Conservation (phyloP, 768 basidiomycete genomes). For the Rhodotorula taiwanensis region DNA sequence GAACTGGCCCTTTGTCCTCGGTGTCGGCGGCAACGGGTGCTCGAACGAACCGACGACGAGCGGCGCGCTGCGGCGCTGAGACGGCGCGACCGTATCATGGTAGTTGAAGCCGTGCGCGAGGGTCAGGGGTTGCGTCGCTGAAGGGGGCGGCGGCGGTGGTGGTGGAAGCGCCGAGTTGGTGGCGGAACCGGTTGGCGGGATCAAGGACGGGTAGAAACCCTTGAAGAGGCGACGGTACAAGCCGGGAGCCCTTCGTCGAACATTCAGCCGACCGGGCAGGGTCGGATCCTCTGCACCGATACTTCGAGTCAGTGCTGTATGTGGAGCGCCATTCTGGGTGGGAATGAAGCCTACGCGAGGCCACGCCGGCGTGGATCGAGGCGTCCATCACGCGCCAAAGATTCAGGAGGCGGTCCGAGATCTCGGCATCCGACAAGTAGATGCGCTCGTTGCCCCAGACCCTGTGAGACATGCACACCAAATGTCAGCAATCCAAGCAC, state of each 20-base stretch:
- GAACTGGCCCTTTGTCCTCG: conserved; percentile 62
- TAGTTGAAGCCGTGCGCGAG: conserved; percentile 1
- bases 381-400: conserved; percentile 68
- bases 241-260: conserved; percentile 77
- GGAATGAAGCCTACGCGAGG: conserved; percentile 59
- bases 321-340: too few species aligned
- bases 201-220: conserved; percentile 32
- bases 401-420: conserved; percentile 16
- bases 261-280: conserved; percentile 76
- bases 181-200: not conserved
- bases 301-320: not conserved
- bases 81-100: not conserved
- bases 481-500: too few species aligned
- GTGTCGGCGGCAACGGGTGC: conserved; percentile 31
- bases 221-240: conserved; percentile 82
- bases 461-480: not conserved
- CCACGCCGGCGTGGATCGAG: conserved; percentile 78
- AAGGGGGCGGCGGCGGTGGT: not conserved
- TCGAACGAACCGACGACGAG: conserved; percentile 24
- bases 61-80: not conserved
- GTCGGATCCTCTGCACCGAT: conserved; percentile 49
- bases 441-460: conserved; percentile 67
- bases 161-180: not conserved
- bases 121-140: not conserved
- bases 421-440: conserved; percentile 30